These are phyloP conservation scores for Saccharum hybrid DNA, from an alignment of 202 grass and related monocot species.

Conservation along the genomic window DNA sequence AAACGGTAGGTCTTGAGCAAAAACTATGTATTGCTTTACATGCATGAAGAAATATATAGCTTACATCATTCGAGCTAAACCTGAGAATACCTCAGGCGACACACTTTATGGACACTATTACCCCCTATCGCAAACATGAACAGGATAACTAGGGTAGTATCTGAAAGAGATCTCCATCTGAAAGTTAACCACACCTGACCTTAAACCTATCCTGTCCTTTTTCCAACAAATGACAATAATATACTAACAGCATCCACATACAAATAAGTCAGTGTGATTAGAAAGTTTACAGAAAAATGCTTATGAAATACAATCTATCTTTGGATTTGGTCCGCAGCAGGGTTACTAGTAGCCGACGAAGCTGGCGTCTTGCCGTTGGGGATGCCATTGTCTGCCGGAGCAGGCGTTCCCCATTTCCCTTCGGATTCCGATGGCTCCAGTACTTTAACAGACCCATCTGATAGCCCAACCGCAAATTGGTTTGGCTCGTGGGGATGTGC, in stretches of 20 bases:
- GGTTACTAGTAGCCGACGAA: constrained; percentile 63
- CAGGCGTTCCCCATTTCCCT: constrained; percentile 82
- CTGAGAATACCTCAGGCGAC: constrained; percentile 37
- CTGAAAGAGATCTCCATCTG: not conserved
- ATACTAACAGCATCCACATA: constrained; percentile 52
- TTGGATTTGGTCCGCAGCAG: constrained; percentile 54
- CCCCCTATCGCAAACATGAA: constrained; percentile 31
- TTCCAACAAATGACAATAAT: constrained; percentile 48
- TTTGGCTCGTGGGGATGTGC: constrained; percentile 92
- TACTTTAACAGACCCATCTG: constrained; percentile 86
- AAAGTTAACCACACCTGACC: constrained; percentile 32
- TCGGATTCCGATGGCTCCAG: constrained; percentile 83
- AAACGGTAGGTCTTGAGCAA: not conserved
- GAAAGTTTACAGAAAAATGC: constrained; percentile 45
- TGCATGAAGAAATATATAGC: constrained; percentile 29
- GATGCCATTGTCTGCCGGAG: constrained; percentile 67
- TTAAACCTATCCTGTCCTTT: constrained; percentile 40
- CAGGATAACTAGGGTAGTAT: constrained; percentile 24
- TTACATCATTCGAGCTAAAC: constrained; percentile 42
- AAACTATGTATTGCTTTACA: constrained; percentile 50
- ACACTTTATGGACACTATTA: constrained; percentile 41
- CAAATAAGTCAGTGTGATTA: constrained; percentile 46
- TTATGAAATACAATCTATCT: constrained; percentile 43
- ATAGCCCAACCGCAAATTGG: constrained; percentile 88
- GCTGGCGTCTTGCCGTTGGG: constrained; percentile 62